Conservation (phyloP, 2,329 filamentous ascomycete species). For the Alternaria gaisen region DNA sequence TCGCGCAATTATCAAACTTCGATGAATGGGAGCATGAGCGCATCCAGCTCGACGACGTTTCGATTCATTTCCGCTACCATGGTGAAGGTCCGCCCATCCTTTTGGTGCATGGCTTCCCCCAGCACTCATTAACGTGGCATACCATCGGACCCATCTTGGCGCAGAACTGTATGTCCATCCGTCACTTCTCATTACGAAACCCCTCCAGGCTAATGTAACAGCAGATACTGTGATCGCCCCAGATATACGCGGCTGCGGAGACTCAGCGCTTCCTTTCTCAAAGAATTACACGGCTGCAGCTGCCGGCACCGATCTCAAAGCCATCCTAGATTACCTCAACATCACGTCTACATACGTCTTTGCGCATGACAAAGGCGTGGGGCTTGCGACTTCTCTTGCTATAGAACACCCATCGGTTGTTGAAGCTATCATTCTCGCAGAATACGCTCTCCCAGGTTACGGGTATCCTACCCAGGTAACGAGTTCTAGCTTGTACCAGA, state of each 20-base stretch:
- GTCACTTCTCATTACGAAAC: background rate
- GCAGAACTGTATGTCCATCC: background rate
- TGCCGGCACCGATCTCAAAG: conserved; percentile 34
- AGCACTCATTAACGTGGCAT: background rate
- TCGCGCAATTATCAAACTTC: background rate
- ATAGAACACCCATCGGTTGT: background rate
- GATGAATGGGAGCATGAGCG: background rate
- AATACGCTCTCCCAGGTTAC: background rate
- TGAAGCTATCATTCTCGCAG: background rate
- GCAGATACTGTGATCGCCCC: conserved; percentile 16
- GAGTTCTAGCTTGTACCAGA: conserved; percentile 52
- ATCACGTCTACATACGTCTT: conserved; percentile 51
- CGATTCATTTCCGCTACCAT: background rate
- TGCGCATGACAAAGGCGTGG: conserved; percentile 58
- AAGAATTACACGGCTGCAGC: conserved; percentile 55
- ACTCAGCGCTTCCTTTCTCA: conserved; percentile 51
- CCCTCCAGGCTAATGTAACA: background rate
- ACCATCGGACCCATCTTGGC: background rate
- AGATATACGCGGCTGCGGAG: conserved; percentile 10
- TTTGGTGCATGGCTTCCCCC: background rate
- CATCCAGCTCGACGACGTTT: background rate
- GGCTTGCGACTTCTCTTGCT: conserved; percentile 46
- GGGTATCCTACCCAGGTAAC: conserved; percentile 22
- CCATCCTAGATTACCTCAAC: conserved; percentile 37
- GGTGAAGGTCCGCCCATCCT: background rate